These are phyloP conservation scores for Trichoderma simmonsii DNA, from an alignment of 2,329 filamentous ascomycete species.

Conservation along the genomic window DNA sequence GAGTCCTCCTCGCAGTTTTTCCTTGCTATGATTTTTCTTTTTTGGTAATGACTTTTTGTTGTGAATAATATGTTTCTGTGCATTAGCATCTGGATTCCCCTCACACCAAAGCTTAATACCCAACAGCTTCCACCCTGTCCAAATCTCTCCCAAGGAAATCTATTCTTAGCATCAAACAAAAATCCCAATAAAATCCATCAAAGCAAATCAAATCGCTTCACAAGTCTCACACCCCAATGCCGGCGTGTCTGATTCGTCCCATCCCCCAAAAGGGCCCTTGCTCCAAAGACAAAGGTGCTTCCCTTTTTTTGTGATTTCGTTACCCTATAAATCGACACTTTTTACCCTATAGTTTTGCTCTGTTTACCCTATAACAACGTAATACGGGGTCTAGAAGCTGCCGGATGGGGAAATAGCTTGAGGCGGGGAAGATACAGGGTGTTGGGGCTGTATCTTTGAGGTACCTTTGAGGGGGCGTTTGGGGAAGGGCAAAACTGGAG, in stretches of 20 bases:
- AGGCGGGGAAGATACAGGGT: background rate
- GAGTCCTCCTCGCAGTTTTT: background rate
- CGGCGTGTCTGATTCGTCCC: background rate
- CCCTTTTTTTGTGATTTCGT: background rate
- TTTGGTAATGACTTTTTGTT: background rate
- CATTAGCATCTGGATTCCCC: background rate
- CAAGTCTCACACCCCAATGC: background rate
- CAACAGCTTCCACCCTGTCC: background rate
- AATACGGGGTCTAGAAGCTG: constrained; percentile 20
- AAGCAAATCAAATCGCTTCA: background rate
- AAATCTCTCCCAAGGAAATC: background rate
- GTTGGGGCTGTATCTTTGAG: background rate
- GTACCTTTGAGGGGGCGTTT: background rate
- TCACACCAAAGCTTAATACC: background rate
- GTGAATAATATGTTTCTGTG: background rate
- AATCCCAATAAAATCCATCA: background rate
- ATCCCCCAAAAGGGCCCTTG: background rate
- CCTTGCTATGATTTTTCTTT: background rate
- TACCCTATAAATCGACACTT: constrained; percentile 19
- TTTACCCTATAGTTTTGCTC: constrained; percentile 24
- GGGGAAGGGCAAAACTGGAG: background rate
- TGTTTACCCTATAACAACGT: constrained; percentile 33
- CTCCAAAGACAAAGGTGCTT: background rate
- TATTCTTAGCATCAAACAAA: background rate
- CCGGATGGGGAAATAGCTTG: constrained; percentile 3